phyloP scores from a whole-genome alignment of 2,329 filamentous ascomycete species.

The Microdochium nivale region DNA sequence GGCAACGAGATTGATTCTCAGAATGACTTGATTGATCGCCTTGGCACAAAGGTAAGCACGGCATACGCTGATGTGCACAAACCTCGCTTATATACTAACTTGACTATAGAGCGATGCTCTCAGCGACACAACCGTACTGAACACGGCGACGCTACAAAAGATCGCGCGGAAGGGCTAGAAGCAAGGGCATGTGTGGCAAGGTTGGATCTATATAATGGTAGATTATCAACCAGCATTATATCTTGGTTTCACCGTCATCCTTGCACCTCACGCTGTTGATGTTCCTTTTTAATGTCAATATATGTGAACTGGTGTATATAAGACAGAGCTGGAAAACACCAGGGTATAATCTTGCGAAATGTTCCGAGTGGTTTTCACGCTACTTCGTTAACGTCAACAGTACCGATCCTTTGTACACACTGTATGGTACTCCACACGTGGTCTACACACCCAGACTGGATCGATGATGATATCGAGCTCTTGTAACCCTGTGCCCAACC shows the following conservation, averaged over 20 bases:
- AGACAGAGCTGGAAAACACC: too few relatives aligned
- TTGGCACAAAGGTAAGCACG: conserved; percentile 62
- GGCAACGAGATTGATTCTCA: conserved; percentile 67
- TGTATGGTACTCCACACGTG: not conserved
- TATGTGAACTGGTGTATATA: too few relatives aligned
- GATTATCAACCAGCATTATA: too few relatives aligned
- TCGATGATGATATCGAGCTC: not conserved
- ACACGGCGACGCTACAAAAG: conserved; percentile 51
- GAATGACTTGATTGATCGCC: conserved; percentile 66
- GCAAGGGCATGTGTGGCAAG: not conserved
- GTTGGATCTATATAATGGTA: not conserved
- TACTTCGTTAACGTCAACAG: not conserved
- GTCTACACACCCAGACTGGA: not conserved
- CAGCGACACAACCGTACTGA: conserved; percentile 73
- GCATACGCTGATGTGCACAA: conserved; percentile 12
- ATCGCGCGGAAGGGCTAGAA: not conserved
- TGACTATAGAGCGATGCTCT: conserved; percentile 64
- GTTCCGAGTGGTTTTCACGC: too few relatives aligned
- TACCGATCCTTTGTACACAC: not conserved
- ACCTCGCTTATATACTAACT: conserved; percentile 4
- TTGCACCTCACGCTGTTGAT: too few relatives aligned
- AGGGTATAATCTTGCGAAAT: too few relatives aligned
- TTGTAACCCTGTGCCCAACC: too few relatives aligned
- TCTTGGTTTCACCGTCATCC: too few relatives aligned
- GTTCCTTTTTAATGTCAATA: too few relatives aligned